Evolutionary conservation across 2,329 filamentous ascomycete species (phyloP), one percentile per base, ranked within the genome.

Genomic region (Thelonectria rubi): DNA sequence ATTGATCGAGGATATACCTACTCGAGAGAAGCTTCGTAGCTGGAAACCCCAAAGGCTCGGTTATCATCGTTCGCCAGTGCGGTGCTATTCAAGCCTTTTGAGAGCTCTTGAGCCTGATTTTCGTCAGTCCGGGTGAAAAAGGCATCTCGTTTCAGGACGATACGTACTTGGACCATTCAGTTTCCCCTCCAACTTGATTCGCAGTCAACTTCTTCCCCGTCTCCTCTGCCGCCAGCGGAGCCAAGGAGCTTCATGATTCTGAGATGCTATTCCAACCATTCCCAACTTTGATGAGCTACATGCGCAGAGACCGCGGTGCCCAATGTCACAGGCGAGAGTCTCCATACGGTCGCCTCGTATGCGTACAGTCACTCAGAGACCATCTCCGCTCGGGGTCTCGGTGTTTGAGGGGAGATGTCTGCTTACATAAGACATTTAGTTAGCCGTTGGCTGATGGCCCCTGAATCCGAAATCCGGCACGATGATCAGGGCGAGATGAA

Each of bases 11-110:
- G 58, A 88, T 75, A 68, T n/a, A n/a, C n/a, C n/a, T 83, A 88
- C 66, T 88, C 84, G 17, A 84, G 74, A 0, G 85, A 88, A 2
- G 84, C 86, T 52, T 81, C 80, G 77, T 82, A 88, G 14, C 86
- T 86, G 1, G 85, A 84, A 10, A 84, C 76, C 14, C 86, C 86
- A 60, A 86, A 88, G 5, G 86, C 86, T 52, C 86, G 80, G 73
- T 87, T 88, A 15, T 85, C 86, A 40, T 83, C 84, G 67, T 88
- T 84, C 53, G 80, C 77, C 30, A 74, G 75, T 12, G 80, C 86
- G 55, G 88, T 88, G 45, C 79, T 74, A 69, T 88, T 78, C 6
- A 88, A 77, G 59, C 81, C 79, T 68, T 79, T 77, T n/a, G 88
- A 80, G 47, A 84, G 84, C 56, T 79, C 72, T 83, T 79, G 18